Evolutionary conservation across 2,329 filamentous ascomycete species (phyloP).

Genomic region (Fusarium drepaniforme): DNA sequence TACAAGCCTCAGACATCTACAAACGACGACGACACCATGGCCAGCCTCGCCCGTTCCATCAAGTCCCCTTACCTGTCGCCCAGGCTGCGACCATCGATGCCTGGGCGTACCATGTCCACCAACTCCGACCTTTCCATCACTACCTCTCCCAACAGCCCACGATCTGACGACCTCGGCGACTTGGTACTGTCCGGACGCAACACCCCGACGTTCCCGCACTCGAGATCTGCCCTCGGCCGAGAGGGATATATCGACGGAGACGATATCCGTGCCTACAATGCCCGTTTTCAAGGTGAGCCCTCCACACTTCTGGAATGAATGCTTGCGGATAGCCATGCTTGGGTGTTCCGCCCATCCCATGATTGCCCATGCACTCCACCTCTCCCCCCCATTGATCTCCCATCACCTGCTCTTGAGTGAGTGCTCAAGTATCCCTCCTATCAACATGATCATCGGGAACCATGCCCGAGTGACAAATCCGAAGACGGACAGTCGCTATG

Average conservation of each 20-base stretch:
- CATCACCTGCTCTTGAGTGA: constrained; percentile 32
- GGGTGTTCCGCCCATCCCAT: constrained; percentile 19
- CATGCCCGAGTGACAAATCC: constrained; percentile 8
- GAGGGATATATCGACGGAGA: constrained; percentile 35
- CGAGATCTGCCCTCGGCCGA: constrained; percentile 15
- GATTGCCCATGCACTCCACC: constrained; percentile 9
- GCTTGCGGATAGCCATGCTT: constrained; percentile 15
- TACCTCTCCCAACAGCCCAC: constrained; percentile 40
- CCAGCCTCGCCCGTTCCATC: constrained; percentile 62
- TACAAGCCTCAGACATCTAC: constrained; percentile 23
- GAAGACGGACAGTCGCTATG: constrained; percentile 5
- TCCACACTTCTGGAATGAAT: constrained; percentile 25
- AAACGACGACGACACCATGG: constrained; percentile 52
- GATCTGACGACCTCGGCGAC: constrained; percentile 49
- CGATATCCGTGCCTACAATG: constrained; percentile 19
- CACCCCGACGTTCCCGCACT: constrained; percentile 41
- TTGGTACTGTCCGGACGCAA: constrained; percentile 43
- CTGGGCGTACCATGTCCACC: constrained; percentile 59
- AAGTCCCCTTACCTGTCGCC: constrained; percentile 60
- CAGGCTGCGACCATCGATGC: constrained; percentile 57
- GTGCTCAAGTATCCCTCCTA: constrained; percentile 1
- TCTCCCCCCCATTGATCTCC: constrained; percentile 16
- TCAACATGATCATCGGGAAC: constrained; percentile 3
- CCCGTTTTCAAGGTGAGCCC: constrained; percentile 31
- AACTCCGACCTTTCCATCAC: constrained; percentile 56